Percentiles rank a stretch among this genome's conserved stretches.
phyloP scores from a whole-genome alignment of 495 filamentous ascomycete genomes.

The Podospora conica region DNA sequence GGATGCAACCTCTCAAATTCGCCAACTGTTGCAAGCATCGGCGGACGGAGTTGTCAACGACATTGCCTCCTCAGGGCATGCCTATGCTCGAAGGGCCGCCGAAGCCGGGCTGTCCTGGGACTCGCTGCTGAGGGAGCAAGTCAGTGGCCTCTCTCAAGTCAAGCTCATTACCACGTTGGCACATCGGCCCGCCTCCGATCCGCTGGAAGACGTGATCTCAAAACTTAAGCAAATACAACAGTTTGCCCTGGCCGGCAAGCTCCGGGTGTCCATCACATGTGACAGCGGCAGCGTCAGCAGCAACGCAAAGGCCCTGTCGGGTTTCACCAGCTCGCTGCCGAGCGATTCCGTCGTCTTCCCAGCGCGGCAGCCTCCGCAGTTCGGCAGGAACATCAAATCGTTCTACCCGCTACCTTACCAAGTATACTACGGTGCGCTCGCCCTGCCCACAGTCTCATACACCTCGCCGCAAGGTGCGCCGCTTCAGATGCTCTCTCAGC shows the following conservation, averaged over 20 bases:
- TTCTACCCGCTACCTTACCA: slow-evolving; percentile 96
- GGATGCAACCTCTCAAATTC: slow-evolving; percentile 71
- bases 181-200: slow-evolving; percentile 49
- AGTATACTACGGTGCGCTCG: slow-evolving; percentile 83
- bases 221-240: slow-evolving; percentile 85
- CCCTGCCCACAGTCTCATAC: slow-evolving; percentile 81
- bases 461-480: slow-evolving; percentile 65
- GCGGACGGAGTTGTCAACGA: slow-evolving; percentile 88
- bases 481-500: slow-evolving; percentile 81
- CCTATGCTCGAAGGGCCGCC: slow-evolving; percentile 75
- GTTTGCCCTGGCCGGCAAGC: slow-evolving; percentile 57
- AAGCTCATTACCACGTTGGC: slow-evolving; percentile 67
- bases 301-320: slow-evolving; percentile 68
- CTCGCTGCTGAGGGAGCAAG: slow-evolving; percentile 69
- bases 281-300: slow-evolving; percentile 57
- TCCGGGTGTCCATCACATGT: slow-evolving; percentile 85
- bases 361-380: slow-evolving; percentile 22
- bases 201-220: slow-evolving; percentile 65
- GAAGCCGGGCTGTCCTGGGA: slow-evolving; percentile 69
- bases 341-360: slow-evolving; percentile 34
- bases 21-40: slow-evolving; percentile 74
- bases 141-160: slow-evolving; percentile 77
- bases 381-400: slow-evolving; percentile 52
- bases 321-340: slow-evolving; percentile 61
- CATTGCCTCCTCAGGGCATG: slow-evolving; percentile 81